These are phyloP conservation scores for Trichosporon coremiiforme DNA, from an alignment of 1,284 basidiomycete species.

Conservation along the genomic window DNA sequence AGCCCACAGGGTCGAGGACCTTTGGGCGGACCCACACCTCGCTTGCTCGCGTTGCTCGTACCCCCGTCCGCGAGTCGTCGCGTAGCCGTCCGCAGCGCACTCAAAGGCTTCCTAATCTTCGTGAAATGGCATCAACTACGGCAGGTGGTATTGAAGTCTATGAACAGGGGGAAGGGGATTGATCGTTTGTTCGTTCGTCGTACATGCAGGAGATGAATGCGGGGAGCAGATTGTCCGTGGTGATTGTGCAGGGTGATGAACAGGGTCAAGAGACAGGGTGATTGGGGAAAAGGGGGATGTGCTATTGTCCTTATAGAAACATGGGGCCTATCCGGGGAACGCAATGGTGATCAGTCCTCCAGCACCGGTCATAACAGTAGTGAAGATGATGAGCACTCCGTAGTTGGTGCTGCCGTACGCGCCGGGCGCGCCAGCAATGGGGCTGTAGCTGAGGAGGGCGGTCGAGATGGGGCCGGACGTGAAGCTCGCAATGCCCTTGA, in stretches of 20 bases:
- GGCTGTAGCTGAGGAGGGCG: conserved; percentile 32
- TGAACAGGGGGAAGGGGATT: background rate
- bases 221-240: background rate
- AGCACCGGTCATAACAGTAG: conserved; percentile 35
- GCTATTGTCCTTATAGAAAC: background rate
- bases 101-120: background rate
- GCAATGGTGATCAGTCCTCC: conserved; percentile 24
- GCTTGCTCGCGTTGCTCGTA: too few relatives aligned
- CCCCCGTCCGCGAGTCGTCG: too few relatives aligned
- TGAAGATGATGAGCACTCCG: conserved; percentile 43
- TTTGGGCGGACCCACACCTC: background rate
- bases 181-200: background rate
- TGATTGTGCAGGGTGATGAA: background rate
- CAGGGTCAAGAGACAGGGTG: background rate
- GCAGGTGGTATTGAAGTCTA: background rate
- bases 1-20: background rate
- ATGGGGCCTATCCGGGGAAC: conserved; percentile 7
- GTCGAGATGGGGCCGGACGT: conserved; percentile 43
- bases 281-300: background rate
- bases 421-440: conserved; percentile 31
- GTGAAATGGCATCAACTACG: background rate
- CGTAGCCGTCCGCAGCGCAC: too few relatives aligned
- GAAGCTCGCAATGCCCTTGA: conserved; percentile 48
- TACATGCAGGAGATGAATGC: conserved; percentile 10
- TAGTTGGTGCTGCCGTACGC: conserved; percentile 40